These are phyloP conservation scores for Phylloporus gajari DNA, from an alignment of 1,284 basidiomycete species.

Conservation along the genomic window DNA sequence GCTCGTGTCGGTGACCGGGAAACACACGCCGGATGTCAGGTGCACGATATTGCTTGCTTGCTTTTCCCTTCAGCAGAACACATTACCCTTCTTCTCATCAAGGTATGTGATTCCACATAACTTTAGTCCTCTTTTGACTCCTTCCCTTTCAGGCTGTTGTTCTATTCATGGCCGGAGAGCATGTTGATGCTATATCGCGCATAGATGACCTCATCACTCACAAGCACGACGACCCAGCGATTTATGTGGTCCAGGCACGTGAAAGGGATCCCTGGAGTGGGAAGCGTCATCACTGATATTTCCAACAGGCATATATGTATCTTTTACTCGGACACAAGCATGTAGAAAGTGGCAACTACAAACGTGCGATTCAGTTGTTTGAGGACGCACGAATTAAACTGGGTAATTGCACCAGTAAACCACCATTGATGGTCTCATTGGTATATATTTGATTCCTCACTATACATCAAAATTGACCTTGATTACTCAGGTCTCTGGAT, in stretches of 20 bases:
- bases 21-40: no score
- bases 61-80: no score
- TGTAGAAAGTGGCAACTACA: not conserved
- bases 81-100: not conserved
- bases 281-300: no score
- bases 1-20: no score
- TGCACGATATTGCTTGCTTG: no score
- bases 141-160: not conserved
- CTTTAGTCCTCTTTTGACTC: not conserved
- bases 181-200: no score
- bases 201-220: no score
- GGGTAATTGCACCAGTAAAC: not conserved
- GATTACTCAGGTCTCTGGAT: not conserved
- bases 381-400: not conserved
- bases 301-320: not conserved
- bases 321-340: not conserved
- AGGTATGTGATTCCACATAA: not conserved
- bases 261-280: no score
- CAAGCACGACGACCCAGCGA: no score
- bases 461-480: not conserved
- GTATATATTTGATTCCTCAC: not conserved
- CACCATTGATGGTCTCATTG: not conserved
- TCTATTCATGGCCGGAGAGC: not conserved
- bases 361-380: not conserved
- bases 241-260: no score